Conservation (phyloP, 2,329 filamentous ascomycete species). For the Leptographium lundbergii region DNA sequence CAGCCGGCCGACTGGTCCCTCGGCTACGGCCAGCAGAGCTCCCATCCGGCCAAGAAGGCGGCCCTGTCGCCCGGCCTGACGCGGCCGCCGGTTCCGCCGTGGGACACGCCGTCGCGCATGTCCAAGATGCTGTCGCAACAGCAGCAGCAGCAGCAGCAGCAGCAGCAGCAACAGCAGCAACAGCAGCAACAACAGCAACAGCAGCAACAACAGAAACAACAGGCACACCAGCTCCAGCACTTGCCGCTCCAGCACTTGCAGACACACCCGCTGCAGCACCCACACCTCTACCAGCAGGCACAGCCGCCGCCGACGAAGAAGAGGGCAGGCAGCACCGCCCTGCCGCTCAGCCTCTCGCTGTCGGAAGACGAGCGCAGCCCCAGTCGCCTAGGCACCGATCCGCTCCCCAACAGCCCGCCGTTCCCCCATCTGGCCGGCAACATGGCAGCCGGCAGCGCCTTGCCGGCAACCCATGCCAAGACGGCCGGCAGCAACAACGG, state of each 20-base stretch:
- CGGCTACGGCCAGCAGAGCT: slow-evolving; percentile 23
- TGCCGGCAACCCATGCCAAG: background rate
- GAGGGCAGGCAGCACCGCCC: slow-evolving; percentile 14
- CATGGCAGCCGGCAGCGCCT: background rate
- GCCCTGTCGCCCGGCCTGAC: slow-evolving; percentile 38
- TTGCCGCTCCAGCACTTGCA: slow-evolving; percentile 7
- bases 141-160: slow-evolving; percentile 8
- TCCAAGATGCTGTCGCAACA: slow-evolving; percentile 1
- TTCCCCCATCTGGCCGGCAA: slow-evolving; percentile 20
- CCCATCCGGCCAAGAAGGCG: slow-evolving; percentile 39
- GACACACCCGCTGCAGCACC: background rate
- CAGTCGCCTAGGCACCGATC: slow-evolving; percentile 35
- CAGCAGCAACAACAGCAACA: slow-evolving; percentile 8
- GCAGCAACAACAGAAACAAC: slow-evolving; percentile 1
- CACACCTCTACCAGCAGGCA: background rate
- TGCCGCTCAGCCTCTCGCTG: slow-evolving; percentile 39
- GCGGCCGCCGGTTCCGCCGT: slow-evolving; percentile 41
- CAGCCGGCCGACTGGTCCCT: slow-evolving; percentile 34
- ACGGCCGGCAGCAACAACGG: slow-evolving; percentile 14
- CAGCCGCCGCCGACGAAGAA: slow-evolving; percentile 7
- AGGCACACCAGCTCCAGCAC: slow-evolving; percentile 11
- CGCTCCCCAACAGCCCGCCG: slow-evolving; percentile 28
- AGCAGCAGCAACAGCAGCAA: background rate
- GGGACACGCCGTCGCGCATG: slow-evolving; percentile 24
- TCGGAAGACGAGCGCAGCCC: slow-evolving; percentile 49